Evolutionary conservation across 805 yeast genomes (phyloP).

Genomic region (Hanseniaspora lachancei): DNA sequence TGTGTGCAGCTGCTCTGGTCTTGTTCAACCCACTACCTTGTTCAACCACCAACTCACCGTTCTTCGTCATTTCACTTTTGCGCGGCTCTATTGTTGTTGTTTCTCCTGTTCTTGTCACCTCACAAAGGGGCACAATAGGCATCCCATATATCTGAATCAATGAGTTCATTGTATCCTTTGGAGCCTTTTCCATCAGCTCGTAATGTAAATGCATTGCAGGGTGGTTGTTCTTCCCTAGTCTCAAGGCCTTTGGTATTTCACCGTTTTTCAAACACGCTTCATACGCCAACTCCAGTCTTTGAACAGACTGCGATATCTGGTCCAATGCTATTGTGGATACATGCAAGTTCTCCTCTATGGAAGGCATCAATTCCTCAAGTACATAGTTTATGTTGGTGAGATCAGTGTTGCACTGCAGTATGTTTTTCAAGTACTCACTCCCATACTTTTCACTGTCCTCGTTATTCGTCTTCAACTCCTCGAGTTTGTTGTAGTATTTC

Average conservation of each 20-base stretch:
- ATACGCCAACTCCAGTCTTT: conserved; percentile 68
- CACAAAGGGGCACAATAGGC: conserved; percentile 6
- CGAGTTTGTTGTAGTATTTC: conserved; percentile 1
- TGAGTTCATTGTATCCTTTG: conserved; percentile 14
- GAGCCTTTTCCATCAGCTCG: conserved; percentile 25
- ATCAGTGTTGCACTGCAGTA: conserved; percentile 20
- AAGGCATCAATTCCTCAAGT: conserved; percentile 66
- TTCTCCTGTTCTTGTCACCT: neutral
- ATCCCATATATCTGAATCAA: conserved; percentile 9
- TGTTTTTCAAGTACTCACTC: neutral
- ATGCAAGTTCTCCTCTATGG: conserved; percentile 93
- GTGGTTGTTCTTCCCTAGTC: conserved; percentile 71
- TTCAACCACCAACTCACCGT: conserved; percentile 15
- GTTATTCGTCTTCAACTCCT: neutral
- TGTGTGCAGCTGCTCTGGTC: conserved; percentile 12
- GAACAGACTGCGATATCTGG: conserved; percentile 50
- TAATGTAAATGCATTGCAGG: conserved; percentile 59
- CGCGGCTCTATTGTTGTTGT: neutral
- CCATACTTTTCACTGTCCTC: conserved; percentile 12
- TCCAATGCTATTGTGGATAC: conserved; percentile 87
- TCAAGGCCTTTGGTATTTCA: conserved; percentile 70
- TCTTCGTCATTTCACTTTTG: conserved; percentile 11
- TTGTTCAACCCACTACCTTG: conserved; percentile 12
- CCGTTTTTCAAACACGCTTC: conserved; percentile 50
- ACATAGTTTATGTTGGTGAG: conserved; percentile 30